Evolutionary conservation across 495 filamentous ascomycete genomes (phyloP), one percentile per base, ranked within the genome.

Genomic region (Elaphomyces granulatus): DNA sequence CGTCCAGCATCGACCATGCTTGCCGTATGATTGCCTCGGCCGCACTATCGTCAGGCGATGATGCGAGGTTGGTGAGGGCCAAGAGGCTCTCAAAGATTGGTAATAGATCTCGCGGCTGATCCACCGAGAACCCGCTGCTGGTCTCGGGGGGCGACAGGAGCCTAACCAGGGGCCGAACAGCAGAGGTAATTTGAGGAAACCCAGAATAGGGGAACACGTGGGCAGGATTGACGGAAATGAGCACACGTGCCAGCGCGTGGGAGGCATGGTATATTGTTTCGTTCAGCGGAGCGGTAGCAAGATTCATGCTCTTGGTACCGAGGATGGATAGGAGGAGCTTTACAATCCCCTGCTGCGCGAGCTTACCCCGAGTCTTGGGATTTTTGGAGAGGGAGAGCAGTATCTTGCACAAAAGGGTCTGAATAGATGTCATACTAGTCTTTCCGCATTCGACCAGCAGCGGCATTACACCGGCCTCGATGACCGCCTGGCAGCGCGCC

Each of bases 31-130:
- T 92, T 9, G 68, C 58, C 35, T 74, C 70, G 3, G 82, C 68
- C 1, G 81, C 77, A 8, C 78, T 66, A 23, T 72, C 68, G 51
- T 84, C 72, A 19, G 80, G 72, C 12, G 77, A 75, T 0, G 85
- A 87, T 1, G 88, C 90, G 6, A 96, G 71, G 49, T 98, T 98
- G 1, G 90, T 94, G 20, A 98, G 72, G 2, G 90, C 92, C 41
- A 96, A 75, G 10, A 96, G 69, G 2, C 81, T 71, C 53, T 98
- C 90, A 51, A 95, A 98, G 2, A 80, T 74, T 0, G 87, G 84
- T 4, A 95, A 70, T n/a, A 95, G 77, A 53, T 88, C 78, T 33
- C 80, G 74, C 1, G 75, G 71, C 10, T 82, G 80, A 16, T 78
- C 72, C 15, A 59, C 54, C 1, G 68, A 60, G 28, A 64, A 36